A percentile compares a stretch with the other conserved stretches of the same genome.
phyloP scores from a whole-genome alignment of 192 early-diverging fungal species.

The Mortierella alpina region DNA sequence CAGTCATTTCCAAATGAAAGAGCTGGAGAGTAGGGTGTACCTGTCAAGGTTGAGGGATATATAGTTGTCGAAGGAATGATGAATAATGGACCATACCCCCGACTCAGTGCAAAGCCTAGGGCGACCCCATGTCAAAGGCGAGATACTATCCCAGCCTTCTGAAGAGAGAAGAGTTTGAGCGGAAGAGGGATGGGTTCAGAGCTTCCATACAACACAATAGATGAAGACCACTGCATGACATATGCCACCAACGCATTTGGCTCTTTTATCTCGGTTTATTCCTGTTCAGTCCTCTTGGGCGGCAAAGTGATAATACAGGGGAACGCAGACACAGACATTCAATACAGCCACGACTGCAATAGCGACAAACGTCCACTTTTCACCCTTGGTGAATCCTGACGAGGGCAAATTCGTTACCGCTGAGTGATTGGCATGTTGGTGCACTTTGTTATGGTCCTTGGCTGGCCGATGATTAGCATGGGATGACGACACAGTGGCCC shows the following conservation, averaged over 20 bases:
- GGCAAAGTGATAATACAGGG: constrained; percentile 51
- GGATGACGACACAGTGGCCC: neutral
- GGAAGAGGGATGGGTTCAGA: no score
- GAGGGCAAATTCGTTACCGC: neutral
- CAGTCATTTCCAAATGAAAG: constrained; percentile 8
- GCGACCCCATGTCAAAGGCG: no score
- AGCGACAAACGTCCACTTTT: constrained; percentile 42
- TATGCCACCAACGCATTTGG: no score
- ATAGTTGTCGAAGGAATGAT: no score
- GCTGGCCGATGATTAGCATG: neutral
- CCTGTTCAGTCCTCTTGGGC: constrained; percentile 4
- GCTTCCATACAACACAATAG: no score
- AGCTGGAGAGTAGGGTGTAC: constrained; percentile 18
- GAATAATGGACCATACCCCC: neutral
- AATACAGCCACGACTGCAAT: constrained; percentile 41
- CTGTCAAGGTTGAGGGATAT: no score
- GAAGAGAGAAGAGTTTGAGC: no score
- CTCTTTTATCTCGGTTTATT: neutral
- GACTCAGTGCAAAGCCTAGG: no score
- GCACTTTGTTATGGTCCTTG: neutral
- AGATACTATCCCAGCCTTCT: no score
- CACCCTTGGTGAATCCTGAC: constrained; percentile 49
- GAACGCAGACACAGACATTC: constrained; percentile 48
- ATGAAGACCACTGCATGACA: no score
- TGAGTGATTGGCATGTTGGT: neutral